Evolutionary conservation across 1,139 yeast genomes (phyloP), one percentile per base, ranked within the genome.

Genomic region (Meyerozyma carpophila): DNA sequence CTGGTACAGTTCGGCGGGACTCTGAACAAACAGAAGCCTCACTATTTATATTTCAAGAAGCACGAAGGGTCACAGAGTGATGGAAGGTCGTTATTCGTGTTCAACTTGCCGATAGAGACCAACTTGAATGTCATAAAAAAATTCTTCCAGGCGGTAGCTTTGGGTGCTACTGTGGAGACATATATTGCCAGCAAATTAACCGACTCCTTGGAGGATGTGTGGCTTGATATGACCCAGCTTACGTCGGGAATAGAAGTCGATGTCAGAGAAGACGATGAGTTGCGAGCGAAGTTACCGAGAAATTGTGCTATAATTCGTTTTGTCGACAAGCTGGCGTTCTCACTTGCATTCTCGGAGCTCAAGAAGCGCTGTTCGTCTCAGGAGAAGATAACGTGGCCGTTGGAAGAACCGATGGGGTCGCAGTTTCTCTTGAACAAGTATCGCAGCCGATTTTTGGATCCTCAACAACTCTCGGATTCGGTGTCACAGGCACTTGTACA

Each of bases 271-370:
- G 51, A 53, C 32, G 49, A 50, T 10, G 55, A 50, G n/a, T 62
- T 62, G 32, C 63, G 66, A 32, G 60, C 73, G 34, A 74, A 71
- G 48, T 68, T 84, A 36, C 95, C 94, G 37, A 79, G 80, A 54
- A 82, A 84, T 48, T 81, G 90, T 53, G 94, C 87, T 1, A 68
- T 88, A 13, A 73, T 89, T 28, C 79, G 81, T 25, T 82, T 91
- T 57, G 78, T 90, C 4, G 98, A 91, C 61, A 82, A 82, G 55
- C 64, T 83, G 1, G 84, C 94, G 24, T 74, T 84, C 39, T 79
- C 77, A 48, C 69, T 90, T 47, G 89, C 94, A 13, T 70, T 84
- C 47, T 62, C 68, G 37, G 75, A 84, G 38, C 70, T 89, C 48
- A 81, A 77, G 62, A 80, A 66, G 66, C 73, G 60, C 51, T 65